These are phyloP conservation scores for Neonectria sp. DNA, from an alignment of 2,329 filamentous ascomycete species.

Conservation along the genomic window DNA sequence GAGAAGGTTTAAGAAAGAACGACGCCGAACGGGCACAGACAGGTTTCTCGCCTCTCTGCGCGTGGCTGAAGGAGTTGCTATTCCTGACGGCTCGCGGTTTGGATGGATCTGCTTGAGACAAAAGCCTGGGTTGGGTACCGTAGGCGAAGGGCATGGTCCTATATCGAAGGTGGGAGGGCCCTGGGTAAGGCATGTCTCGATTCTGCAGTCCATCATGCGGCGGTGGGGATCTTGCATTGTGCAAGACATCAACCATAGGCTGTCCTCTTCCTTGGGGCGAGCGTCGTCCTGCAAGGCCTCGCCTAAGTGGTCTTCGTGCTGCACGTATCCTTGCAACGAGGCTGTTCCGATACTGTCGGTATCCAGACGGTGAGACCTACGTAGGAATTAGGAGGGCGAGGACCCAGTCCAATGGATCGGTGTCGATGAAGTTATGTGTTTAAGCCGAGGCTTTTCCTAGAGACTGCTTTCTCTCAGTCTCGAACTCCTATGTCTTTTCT, in stretches of 20 bases:
- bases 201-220: slow-evolving; percentile 17
- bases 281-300: slow-evolving; percentile 37
- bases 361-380: slow-evolving; percentile 42
- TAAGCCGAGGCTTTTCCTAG: not conserved
- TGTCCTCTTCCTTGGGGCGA: slow-evolving; percentile 10
- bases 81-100: not conserved
- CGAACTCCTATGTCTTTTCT: too few relatives aligned
- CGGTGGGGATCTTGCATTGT: slow-evolving; percentile 25
- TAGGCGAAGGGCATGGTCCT: slow-evolving; percentile 19
- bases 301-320: slow-evolving; percentile 41
- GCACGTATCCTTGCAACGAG: slow-evolving; percentile 40
- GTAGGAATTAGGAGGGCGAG: slow-evolving; percentile 6
- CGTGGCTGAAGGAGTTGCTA: slow-evolving; percentile 4
- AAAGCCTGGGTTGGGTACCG: not conserved
- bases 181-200: slow-evolving; percentile 17
- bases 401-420: slow-evolving; percentile 43
- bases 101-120: slow-evolving; percentile 16
- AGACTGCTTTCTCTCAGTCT: not conserved
- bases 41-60: slow-evolving; percentile 9
- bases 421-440: slow-evolving; percentile 5
- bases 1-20: slow-evolving; percentile 48
- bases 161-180: slow-evolving; percentile 25
- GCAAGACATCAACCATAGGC: slow-evolving; percentile 31
- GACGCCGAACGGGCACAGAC: slow-evolving; percentile 24
- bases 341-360: slow-evolving; percentile 43